Evolutionary conservation across 169 alveolate genomes (phyloP).

Genomic region (Perkinsus olseni): DNA sequence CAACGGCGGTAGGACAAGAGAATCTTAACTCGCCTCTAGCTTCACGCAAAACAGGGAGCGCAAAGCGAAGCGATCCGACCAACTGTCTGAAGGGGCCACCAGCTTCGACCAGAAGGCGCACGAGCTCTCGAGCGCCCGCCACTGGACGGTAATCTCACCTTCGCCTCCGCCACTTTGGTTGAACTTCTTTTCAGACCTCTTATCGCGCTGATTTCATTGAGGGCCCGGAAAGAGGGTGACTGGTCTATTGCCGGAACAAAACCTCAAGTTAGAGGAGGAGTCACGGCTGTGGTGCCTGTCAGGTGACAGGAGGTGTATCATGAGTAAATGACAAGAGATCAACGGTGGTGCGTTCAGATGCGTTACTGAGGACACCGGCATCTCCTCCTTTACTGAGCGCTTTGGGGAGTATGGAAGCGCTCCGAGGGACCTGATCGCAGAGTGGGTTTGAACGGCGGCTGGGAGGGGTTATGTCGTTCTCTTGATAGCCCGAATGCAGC

Average conservation of each 20-base stretch:
- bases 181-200: not conserved
- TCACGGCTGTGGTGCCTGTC: not conserved
- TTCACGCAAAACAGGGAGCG: not conserved
- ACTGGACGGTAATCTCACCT: not conserved
- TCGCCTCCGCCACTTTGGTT: not conserved
- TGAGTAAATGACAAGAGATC: not conserved
- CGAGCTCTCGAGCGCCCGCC: not conserved
- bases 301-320: not conserved
- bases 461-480: not conserved
- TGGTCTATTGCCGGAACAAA: not conserved
- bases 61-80: not conserved
- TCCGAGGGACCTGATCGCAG: not conserved
- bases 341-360: not conserved
- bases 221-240: not conserved
- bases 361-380: not conserved
- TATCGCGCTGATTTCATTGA: not conserved
- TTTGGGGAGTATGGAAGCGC: not conserved
- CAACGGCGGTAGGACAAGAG: not conserved
- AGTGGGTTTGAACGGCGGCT: not conserved
- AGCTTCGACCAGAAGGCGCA: not conserved
- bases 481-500: not conserved
- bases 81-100: not conserved
- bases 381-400: not conserved
- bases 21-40: not conserved
- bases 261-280: not conserved